Conservation (phyloP, 2,329 filamentous ascomycete species). For the Penicillium vulpinum region DNA sequence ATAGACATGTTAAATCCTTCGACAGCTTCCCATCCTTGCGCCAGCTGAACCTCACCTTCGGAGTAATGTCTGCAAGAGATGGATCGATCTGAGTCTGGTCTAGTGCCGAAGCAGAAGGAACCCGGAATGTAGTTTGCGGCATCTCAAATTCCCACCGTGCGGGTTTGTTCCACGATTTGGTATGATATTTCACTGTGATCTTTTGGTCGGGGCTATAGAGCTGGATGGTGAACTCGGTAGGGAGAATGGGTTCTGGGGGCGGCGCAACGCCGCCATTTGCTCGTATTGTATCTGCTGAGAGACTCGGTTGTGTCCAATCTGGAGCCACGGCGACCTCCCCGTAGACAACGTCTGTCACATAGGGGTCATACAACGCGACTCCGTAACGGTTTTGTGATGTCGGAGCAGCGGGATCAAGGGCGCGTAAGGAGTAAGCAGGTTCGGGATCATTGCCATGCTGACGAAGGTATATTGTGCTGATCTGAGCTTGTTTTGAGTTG, state of each 20-base stretch:
- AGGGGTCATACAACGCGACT: constrained; percentile 78
- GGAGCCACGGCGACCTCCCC: constrained; percentile 83
- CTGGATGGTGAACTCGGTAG: constrained; percentile 76
- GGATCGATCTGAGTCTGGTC: constrained; percentile 71
- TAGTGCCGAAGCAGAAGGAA: constrained; percentile 74
- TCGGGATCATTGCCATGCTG: constrained; percentile 78
- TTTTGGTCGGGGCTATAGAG: constrained; percentile 93
- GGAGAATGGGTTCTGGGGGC: constrained; percentile 70
- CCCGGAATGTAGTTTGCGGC: constrained; percentile 78
- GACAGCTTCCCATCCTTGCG: constrained; percentile 81
- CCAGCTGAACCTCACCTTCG: constrained; percentile 84
- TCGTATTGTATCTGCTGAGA: constrained; percentile 78
- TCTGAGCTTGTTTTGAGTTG: constrained; percentile 42
- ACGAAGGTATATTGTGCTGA: constrained; percentile 47
- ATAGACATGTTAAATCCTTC: constrained; percentile 84
- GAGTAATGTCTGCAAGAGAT: constrained; percentile 56
- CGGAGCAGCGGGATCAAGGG: constrained; percentile 69
- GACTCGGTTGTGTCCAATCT: constrained; percentile 78
- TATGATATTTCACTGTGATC: constrained; percentile 65
- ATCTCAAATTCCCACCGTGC: constrained; percentile 91
- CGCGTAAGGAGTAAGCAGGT: constrained; percentile 77
- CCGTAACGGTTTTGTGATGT: constrained; percentile 81
- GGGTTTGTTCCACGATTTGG: constrained; percentile 75
- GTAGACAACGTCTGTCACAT: constrained; percentile 77
- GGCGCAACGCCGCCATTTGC: constrained; percentile 65